Evolutionary conservation across 2,329 filamentous ascomycete species (phyloP).

Genomic region (Ophiocordyceps polyrhachis-furcata): DNA sequence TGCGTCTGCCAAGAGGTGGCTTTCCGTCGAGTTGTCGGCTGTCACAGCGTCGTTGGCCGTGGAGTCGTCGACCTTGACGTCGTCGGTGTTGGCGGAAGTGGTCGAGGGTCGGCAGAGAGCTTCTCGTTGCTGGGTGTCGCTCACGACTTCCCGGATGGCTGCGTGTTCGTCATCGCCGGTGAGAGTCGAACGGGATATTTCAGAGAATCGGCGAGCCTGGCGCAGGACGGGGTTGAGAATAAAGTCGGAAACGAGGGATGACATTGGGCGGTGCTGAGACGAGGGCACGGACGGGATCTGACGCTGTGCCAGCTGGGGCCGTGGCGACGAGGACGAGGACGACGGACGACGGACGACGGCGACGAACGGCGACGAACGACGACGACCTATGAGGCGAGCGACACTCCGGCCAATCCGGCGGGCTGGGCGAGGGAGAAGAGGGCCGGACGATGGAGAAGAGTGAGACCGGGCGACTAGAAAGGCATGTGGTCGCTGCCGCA

Average conservation of each 20-base stretch:
- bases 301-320: slow-evolving; percentile 1
- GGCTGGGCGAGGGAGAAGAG: neutral
- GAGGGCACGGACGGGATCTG: neutral
- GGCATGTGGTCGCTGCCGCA: no score
- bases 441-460: neutral
- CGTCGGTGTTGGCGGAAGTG: slow-evolving; percentile 6
- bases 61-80: slow-evolving; percentile 11
- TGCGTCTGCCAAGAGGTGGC: neutral
- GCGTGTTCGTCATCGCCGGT: slow-evolving; percentile 15
- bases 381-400: neutral
- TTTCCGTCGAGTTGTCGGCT: slow-evolving; percentile 3
- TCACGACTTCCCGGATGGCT: neutral
- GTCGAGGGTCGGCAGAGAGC: slow-evolving; percentile 12
- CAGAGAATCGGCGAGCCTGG: slow-evolving; percentile 45
- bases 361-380: neutral
- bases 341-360: neutral
- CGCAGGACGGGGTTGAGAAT: slow-evolving; percentile 47
- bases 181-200: slow-evolving; percentile 23
- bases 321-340: neutral
- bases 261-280: slow-evolving; percentile 24
- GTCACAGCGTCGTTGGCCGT: slow-evolving; percentile 12
- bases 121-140: neutral
- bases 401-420: neutral
- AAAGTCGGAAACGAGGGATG: slow-evolving; percentile 44
- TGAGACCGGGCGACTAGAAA: neutral